Evolutionary conservation across 2,329 filamentous ascomycete genomes (phyloP).

Genomic region (Pestalotiopsis fici): DNA sequence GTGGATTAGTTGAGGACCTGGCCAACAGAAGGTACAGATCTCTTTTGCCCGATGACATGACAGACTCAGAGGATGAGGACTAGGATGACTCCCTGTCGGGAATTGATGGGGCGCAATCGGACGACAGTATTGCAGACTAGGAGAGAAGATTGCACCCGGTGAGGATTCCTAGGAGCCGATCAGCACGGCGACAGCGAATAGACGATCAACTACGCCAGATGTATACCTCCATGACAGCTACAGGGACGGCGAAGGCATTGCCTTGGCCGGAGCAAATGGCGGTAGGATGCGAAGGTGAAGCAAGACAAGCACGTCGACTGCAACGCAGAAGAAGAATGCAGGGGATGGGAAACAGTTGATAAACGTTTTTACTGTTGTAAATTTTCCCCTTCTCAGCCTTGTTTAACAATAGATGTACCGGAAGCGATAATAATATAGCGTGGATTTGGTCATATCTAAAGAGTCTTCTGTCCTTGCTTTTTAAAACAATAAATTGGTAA

Average conservation of each 20-base stretch:
- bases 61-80: conserved; percentile 45
- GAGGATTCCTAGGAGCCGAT: neutral
- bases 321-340: neutral
- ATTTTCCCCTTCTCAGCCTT: neutral
- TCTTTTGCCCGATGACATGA: conserved; percentile 72
- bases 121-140: neutral
- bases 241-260: neutral
- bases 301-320: neutral
- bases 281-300: neutral
- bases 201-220: neutral
- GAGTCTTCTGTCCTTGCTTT: neutral
- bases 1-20: conserved; percentile 87
- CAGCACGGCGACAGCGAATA: neutral
- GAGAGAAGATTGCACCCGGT: neutral
- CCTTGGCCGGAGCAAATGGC: neutral
- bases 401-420: neutral
- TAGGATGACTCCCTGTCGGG: neutral
- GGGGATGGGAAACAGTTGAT: neutral
- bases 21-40: conserved; percentile 77
- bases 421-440: conserved; percentile 6
- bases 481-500: neutral
- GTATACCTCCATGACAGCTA: neutral
- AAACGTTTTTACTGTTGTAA: neutral
- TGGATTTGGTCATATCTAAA: neutral
- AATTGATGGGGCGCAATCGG: neutral